Base-by-base conservation (phyloP, 371 early-diverging fungal species). In the Encephalitozoon hellem region DNA sequence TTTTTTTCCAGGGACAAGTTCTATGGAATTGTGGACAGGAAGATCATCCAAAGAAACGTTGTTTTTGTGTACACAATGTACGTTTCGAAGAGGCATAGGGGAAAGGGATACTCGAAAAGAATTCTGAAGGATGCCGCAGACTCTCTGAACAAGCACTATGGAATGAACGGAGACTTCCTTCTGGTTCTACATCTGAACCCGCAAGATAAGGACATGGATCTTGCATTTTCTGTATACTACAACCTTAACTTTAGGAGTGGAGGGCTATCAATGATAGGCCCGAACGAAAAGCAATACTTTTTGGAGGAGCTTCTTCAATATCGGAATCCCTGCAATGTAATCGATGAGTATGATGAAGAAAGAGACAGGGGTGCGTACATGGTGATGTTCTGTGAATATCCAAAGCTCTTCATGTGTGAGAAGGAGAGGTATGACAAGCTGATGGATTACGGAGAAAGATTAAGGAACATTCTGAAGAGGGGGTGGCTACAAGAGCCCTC, bases 211-310 rank as follows among this genome's bases (percentile, higher is more conserved):
- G 26, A 12, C 23, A 76, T 76, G 77, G 42, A 32, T 4, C 41
- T 76, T 41, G 41, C 77, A 9, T 47, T 67, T 21, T 28, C 45
- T 30, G 5, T 69, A 51, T 76, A 76, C 39, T 76, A 76, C 41
- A 32, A 59, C n/a, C 38, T 76, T 28, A 67, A 67, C 23, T 76
- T 76, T 47, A 45, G 28, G 47, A 53, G 45, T 9, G 23, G 47
- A 15, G 21, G 32, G 4, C 65, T 66, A 6, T 9, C 59, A n/a
- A 68, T 69, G 38, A 38, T 8, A 41, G 69, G 64, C 8, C 64
- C 77, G 1, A 4, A 34, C 1, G 55, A 47, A 9, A 47, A 34
- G 30, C 11, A 38, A n/a, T 32, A 39, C n/a, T 59, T 38, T 8
- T n/a, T 71, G 41, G 47, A 71, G 34, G 30, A 38, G 18, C 6